Percentiles rank a stretch among this genome's conserved stretches.
Evolutionary conservation across 2,329 filamentous ascomycete genomes (phyloP).

Genomic region (Aspergillus calidoustus): DNA sequence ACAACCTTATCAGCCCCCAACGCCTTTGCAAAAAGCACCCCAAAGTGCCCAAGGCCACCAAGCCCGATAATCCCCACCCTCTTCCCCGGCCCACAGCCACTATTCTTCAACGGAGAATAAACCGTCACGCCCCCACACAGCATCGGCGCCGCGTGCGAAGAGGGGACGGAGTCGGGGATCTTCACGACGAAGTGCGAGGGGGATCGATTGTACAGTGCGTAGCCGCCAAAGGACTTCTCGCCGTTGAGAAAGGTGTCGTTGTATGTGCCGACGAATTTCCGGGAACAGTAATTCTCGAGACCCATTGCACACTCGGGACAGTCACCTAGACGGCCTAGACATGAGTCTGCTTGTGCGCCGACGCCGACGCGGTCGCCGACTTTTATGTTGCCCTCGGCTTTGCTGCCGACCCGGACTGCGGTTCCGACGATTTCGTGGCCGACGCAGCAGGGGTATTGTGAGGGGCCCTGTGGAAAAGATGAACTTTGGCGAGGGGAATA

Average conservation of each 20-base stretch:
- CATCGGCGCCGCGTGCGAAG: conserved; percentile 67
- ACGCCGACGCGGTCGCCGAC: conserved; percentile 54
- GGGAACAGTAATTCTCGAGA: conserved; percentile 40
- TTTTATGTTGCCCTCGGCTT: conserved; percentile 36
- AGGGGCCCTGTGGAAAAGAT: too few species aligned
- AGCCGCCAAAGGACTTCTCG: conserved; percentile 69
- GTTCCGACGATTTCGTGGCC: conserved; percentile 69
- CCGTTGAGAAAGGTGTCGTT: conserved; percentile 51
- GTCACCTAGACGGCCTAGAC: conserved; percentile 46
- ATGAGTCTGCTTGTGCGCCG: conserved; percentile 65
- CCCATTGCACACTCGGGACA: conserved; percentile 59
- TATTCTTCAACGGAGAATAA: conserved; percentile 70
- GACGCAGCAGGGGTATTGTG: conserved; percentile 55
- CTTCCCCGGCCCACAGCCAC: conserved; percentile 72
- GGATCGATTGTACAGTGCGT: conserved; percentile 60
- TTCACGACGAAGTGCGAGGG: conserved; percentile 63
- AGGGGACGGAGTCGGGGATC: conserved; percentile 58
- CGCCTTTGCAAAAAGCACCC: conserved; percentile 71
- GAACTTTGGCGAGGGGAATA: too few species aligned
- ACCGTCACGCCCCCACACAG: conserved; percentile 78
- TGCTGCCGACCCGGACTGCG: conserved; percentile 60
- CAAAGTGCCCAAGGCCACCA: conserved; percentile 76
- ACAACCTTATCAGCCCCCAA: conserved; percentile 69
- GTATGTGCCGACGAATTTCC: conserved; percentile 37
- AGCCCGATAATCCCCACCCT: conserved; percentile 74